Conservation (phyloP, 106 monocot genomes). For the Xerophyta viscosa region DNA sequence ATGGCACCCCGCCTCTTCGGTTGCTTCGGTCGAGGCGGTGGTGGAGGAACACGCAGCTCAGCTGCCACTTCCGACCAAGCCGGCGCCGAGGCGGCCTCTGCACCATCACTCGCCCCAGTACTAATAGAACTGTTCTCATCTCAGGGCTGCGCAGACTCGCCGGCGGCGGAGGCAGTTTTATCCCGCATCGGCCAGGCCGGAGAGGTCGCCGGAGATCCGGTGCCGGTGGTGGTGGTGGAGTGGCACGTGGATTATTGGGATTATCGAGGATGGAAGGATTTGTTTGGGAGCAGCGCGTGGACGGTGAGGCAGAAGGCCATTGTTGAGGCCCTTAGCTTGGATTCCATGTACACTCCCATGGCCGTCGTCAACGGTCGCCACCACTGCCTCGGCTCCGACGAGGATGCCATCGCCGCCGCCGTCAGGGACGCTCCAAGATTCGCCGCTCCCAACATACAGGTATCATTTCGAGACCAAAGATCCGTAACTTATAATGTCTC, state of each 20-base stretch:
- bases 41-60: no score
- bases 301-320: constrained; percentile 91
- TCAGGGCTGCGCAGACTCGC: constrained; percentile 79
- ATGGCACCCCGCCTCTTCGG: constrained; percentile 65
- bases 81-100: no score
- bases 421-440: constrained; percentile 44
- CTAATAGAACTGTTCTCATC: constrained; percentile 88
- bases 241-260: constrained; percentile 98
- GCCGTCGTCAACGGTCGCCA: constrained; percentile 62
- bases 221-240: constrained; percentile 50
- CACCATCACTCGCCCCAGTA: constrained; percentile 38
- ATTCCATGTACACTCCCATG: constrained; percentile 87
- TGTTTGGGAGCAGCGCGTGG: constrained; percentile 71
- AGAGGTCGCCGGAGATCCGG: constrained; percentile 13
- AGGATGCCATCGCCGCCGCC: constrained; percentile 35
- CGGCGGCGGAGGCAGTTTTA: constrained; percentile 65
- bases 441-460: constrained; percentile 69
- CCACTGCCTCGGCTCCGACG: constrained; percentile 63
- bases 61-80: constrained; percentile 28
- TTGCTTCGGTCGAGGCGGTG: constrained; percentile 63
- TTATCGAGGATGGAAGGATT: constrained; percentile 90
- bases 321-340: constrained; percentile 64
- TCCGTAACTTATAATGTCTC: neutral
- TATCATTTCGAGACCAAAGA: constrained; percentile 7
- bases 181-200: constrained; percentile 46